Conservation (phyloP, 257 asterid genomes). For the Fraxinus cuspidata region DNA sequence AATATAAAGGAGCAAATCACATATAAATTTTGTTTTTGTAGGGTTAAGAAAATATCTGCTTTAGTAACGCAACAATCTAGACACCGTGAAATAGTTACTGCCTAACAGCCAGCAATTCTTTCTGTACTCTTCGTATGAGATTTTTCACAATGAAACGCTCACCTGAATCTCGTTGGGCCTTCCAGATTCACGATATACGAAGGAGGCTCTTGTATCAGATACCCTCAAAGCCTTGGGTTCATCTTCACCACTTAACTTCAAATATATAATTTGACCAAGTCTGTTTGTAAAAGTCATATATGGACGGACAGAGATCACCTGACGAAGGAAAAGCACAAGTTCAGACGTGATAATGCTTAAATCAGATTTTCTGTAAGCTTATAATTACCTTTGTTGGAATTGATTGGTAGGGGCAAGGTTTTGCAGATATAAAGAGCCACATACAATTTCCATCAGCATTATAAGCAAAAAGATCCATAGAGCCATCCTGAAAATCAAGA, state of each 20-base stretch:
- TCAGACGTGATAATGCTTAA: conserved; percentile 21
- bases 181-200: conserved; percentile 54
- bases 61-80: neutral
- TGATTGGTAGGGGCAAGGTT: conserved; percentile 84
- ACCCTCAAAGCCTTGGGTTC: conserved; percentile 73
- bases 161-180: conserved; percentile 83
- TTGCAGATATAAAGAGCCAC: conserved; percentile 81
- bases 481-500: conserved; percentile 75
- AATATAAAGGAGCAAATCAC: neutral
- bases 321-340: conserved; percentile 36
- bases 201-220: conserved; percentile 82
- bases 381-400: conserved; percentile 87
- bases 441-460: conserved; percentile 72
- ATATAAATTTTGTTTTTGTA: neutral
- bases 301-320: conserved; percentile 89
- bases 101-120: conserved; percentile 5
- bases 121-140: neutral
- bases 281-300: conserved; percentile 91
- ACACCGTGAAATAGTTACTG: neutral
- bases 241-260: conserved; percentile 82
- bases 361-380: conserved; percentile 19
- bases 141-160: conserved; percentile 18
- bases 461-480: conserved; percentile 78
- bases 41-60: neutral
- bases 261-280: conserved; percentile 68